Base-by-base conservation (phyloP, 257 asterid genomes). In the Lycium barbarum region DNA sequence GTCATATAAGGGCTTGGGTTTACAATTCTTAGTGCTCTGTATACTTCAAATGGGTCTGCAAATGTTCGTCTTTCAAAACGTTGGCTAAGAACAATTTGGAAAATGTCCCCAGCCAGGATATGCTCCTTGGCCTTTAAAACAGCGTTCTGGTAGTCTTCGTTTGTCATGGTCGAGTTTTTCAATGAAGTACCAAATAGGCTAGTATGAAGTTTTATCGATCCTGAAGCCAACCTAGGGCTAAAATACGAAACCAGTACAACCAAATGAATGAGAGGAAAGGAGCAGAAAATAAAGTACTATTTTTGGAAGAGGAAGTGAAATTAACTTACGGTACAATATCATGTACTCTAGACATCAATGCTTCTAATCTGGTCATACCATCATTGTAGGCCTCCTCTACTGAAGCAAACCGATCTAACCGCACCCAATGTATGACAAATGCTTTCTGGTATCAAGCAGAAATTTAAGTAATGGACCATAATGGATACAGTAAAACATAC, bases 1-100 rank as follows among this genome's bases (percentile, higher is more conserved):
- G 97, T 93, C 99, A 97, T 97, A 79, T 94, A 97, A 87, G 99
- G 99, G 89, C 99, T 97, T 76, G 99, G 99, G 82, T 97, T 97
- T 86, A 97, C 98, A 80, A 97, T 90, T 91, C 99, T 90, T 78
- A 97, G 89, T 84, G 99, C 99, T 91, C 99, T 89, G 86, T 97
- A 97, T 59, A 97, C 93, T 93, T 97, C 99, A 89, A 97, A 97
- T 45, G 99, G 99, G 84, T 97, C 99, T 11, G 98, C 99, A 90
- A 91, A 97, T 22, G 99, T 97, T 79, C 93, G 89, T 26, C 99
- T 91, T 86, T 97, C 99, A 91, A 97, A 97, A 11, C 99, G 97
- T 86, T 97, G 99, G 87, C 99, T 97, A 83, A 97, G 93, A 82
- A 95, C 99, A 84, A 95, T 95, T 91, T 97, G 99, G 90, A 97